Evolutionary conservation across 768 basidiomycete species (phyloP), one percentile per base, ranked within the genome.

Genomic region (Phanerodontia chrysosporium): DNA sequence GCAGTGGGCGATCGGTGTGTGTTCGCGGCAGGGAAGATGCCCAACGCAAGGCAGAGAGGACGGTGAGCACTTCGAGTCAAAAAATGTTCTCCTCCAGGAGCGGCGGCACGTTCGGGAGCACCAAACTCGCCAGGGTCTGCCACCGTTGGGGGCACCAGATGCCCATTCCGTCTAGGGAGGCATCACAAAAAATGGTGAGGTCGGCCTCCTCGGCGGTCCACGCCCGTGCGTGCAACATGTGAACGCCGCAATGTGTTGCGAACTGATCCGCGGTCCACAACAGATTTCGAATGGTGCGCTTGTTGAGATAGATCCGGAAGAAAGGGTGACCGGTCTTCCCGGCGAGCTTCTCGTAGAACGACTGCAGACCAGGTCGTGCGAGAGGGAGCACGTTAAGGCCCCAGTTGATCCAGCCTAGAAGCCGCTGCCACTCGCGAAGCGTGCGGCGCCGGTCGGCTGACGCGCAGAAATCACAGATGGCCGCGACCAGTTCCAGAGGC

Each of bases 391-490:
- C 72, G 51, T 78, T 78, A 29, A 78, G 63, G 0, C 55, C 53
- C 76, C 78, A 80, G 55, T 78, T 80, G 13, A 74, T 39, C 62
- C 69, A 74, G 0, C 78, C 78, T 0, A 69, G 25, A 3, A 70
- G 1, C 77, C 45, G 58, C 21, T 45, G 52, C 51, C 53, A 54
- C 30, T 55, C 25, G 16, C 45, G 32, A 2, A 55, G 32, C 3
- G n/a, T 2, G n/a, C 18, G 52, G 3, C 39, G 39, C 13, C 45
- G 53, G 9, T 51, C 14, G 6, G 54, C 13, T 45, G 18, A 14
- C 18, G 30, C 29, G 3, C 9, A 16, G 51, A 69, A 57, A 2
- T 16, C 35, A 7, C 48, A 2, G 36, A 65, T 60, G 25, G 49
- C 52, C 0, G 24, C 14, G 0, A 63, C 48, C 0, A 66, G 51